Evolutionary conservation across 768 basidiomycete genomes (phyloP), one percentile per base, ranked within the genome.

Genomic region (Pleurotus eryngii): DNA sequence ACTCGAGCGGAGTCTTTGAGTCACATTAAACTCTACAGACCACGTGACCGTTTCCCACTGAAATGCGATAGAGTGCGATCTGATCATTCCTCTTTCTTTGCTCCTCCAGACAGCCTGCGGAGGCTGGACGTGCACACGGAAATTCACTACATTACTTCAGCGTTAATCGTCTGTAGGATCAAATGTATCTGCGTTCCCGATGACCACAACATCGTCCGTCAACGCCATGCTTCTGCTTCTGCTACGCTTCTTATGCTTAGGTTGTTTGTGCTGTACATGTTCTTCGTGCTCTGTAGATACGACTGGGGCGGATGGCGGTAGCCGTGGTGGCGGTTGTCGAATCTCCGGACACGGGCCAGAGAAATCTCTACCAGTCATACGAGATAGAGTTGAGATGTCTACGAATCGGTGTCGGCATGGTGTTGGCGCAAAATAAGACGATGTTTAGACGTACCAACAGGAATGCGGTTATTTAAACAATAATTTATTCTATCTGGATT

Each of bases 341-440:
- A 92, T 90, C 58, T 85, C 82, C 0, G 90, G 90, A 15, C 83
- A 81, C 22, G 90, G 90, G 0, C 90, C 90, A 45, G 89, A 86
- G 65, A 92, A 92, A 65, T 92, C 89, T 61, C 87, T 91, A 38
- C 90, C 90, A 9, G 90, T 92, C 85, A 92, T 85, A 12, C 86
- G 83, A 46, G 86, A 83, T 11, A 92, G 70, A 0, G 83, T 87
- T 60, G 78, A 77, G 63, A 92, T 88, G 65, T 92, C 90, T 92
- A 20, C 47, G 43, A 12, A 18, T 8, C 5, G 49, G n/a, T 56
- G 50, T 22, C 51, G 38, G 38, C 24, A 56, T 46, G 46, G 50
- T 27, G 26, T 27, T 54, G 40, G 12, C 49, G 26, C 42, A 26
- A 49, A 6, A 26, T 26, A 24, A 42, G 15, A 43, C 18, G 53